Conservation (phyloP, 768 basidiomycete species). For the Boletellus ananiceps region DNA sequence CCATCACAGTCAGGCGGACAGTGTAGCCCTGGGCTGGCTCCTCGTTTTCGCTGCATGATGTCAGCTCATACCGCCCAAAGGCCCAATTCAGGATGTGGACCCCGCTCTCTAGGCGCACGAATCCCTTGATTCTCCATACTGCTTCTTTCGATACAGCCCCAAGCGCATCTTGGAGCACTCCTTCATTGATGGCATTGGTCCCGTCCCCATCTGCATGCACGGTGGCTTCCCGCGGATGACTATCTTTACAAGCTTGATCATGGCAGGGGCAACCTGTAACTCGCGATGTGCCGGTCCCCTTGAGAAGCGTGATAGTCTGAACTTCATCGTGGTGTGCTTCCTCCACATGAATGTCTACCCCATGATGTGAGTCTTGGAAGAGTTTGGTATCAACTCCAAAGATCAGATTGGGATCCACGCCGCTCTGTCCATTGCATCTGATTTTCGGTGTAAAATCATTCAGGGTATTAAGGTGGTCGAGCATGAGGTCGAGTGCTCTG, state of each 20-base stretch:
- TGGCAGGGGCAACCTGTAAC: slow-evolving; percentile 19
- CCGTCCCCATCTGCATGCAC: slow-evolving; percentile 5
- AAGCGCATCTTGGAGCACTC: slow-evolving; percentile 45
- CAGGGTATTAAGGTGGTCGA: slow-evolving; percentile 84
- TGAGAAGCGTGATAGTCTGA: slow-evolving; percentile 66
- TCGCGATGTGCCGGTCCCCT: slow-evolving; percentile 31
- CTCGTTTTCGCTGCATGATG: slow-evolving; percentile 32
- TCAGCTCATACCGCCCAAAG: slow-evolving; percentile 78
- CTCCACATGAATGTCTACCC: slow-evolving; percentile 7
- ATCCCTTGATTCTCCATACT: slow-evolving; percentile 85
- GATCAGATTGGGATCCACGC: slow-evolving; percentile 72
- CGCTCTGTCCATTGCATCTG: slow-evolving; percentile 54
- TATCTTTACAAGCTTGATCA: slow-evolving; percentile 4
- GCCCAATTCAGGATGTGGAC: slow-evolving; percentile 84
- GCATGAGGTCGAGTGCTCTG: slow-evolving; percentile 70
- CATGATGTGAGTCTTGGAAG: slow-evolving; percentile 36
- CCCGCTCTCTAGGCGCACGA: slow-evolving; percentile 49
- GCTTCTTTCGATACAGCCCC: slow-evolving; percentile 55
- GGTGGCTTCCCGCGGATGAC: not conserved
- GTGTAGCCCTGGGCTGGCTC: slow-evolving; percentile 29
- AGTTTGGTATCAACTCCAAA: slow-evolving; percentile 90
- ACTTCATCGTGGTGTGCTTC: slow-evolving; percentile 75
- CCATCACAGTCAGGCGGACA: slow-evolving; percentile 84
- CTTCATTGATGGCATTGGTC: slow-evolving; percentile 31
- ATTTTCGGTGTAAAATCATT: slow-evolving; percentile 91